These are phyloP conservation scores for Anthracocystis walkeri DNA, from an alignment of 1,284 basidiomycete genomes.

Conservation along the genomic window DNA sequence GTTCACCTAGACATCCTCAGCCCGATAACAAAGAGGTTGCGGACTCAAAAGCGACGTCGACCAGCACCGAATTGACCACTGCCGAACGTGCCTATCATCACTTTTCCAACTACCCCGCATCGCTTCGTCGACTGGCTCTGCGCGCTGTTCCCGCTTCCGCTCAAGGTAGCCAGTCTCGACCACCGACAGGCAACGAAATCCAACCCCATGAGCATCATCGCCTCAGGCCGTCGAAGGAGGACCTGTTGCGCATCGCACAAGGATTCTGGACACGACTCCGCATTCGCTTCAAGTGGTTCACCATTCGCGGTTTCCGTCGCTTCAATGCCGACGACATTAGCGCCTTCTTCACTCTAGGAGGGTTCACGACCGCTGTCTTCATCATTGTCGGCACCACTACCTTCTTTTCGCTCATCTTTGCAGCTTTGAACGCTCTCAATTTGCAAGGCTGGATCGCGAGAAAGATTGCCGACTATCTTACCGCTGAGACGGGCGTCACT, in stretches of 20 bases:
- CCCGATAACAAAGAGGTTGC: background rate
- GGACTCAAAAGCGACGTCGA: background rate
- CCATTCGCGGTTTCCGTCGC: conserved; percentile 91
- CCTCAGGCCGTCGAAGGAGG: conserved; percentile 70
- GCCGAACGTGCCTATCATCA: conserved; percentile 46
- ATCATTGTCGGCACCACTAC: conserved; percentile 95
- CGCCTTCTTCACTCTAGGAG: conserved; percentile 87
- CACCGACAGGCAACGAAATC: conserved; percentile 14
- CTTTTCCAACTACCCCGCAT: conserved; percentile 64
- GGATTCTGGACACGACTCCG: conserved; percentile 89
- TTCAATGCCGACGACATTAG: conserved; percentile 98
- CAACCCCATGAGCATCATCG: conserved; percentile 29
- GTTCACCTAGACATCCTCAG: background rate
- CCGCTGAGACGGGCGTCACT: conserved; percentile 89
- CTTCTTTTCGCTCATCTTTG: conserved; percentile 93
- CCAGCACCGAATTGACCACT: conserved; percentile 31
- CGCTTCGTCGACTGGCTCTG: conserved; percentile 60
- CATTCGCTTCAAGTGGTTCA: conserved; percentile 98
- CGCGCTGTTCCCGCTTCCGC: conserved; percentile 47
- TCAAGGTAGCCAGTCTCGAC: conserved; percentile 4
- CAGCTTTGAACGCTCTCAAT: conserved; percentile 87
- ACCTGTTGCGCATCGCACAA: conserved; percentile 85
- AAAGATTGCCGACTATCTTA: conserved; percentile 91
- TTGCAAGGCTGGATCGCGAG: conserved; percentile 93
- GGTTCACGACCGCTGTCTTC: conserved; percentile 89